These are phyloP conservation scores for Phytophthora pinifolia DNA, from an alignment of 352 stramenopile species.

Conservation along the genomic window DNA sequence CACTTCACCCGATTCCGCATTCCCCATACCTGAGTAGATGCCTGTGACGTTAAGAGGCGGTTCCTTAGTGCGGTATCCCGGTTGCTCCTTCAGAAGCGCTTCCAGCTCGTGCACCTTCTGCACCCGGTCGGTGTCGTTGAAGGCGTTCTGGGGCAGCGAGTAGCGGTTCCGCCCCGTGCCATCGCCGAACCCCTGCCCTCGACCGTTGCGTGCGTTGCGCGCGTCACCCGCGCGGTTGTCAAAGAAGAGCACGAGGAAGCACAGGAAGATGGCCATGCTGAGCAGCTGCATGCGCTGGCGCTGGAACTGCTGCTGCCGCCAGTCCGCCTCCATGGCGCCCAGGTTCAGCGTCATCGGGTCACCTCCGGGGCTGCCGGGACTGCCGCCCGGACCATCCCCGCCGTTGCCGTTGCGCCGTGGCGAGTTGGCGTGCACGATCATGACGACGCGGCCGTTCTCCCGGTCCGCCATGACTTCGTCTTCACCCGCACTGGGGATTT, in stretches of 20 bases:
- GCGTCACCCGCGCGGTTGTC: conserved; percentile 66
- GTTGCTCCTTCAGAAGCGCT: conserved; percentile 43
- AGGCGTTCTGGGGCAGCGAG: conserved; percentile 39
- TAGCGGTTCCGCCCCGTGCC: conserved; percentile 38
- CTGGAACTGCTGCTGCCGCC: conserved; percentile 85
- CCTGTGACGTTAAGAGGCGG: conserved; percentile 70
- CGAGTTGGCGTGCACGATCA: conserved; percentile 75
- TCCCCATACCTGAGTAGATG: conserved; percentile 64
- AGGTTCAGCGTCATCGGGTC: conserved; percentile 51
- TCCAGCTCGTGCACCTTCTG: conserved; percentile 54
- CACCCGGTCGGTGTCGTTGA: conserved; percentile 66
- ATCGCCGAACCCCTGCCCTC: conserved; percentile 8
- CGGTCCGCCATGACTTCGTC: conserved; percentile 33
- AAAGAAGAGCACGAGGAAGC: conserved; percentile 87
- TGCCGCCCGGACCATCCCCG: conserved; percentile 16
- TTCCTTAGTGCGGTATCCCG: conserved; percentile 42
- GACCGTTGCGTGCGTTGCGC: conserved; percentile 28
- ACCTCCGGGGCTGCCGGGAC: conserved; percentile 1
- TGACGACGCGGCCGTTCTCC: conserved; percentile 65
- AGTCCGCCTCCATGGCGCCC: conserved; percentile 73
- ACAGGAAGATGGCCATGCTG: conserved; percentile 87
- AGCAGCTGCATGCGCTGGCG: conserved; percentile 87
- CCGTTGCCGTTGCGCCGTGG: conserved; percentile 32
- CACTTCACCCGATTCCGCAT: too few relatives aligned
- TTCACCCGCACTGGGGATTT: not conserved